A percentile compares a stretch with the other conserved stretches of the same genome.
Conservation (phyloP, 495 filamentous ascomycete species). For the Elaphomyces granulatus region DNA sequence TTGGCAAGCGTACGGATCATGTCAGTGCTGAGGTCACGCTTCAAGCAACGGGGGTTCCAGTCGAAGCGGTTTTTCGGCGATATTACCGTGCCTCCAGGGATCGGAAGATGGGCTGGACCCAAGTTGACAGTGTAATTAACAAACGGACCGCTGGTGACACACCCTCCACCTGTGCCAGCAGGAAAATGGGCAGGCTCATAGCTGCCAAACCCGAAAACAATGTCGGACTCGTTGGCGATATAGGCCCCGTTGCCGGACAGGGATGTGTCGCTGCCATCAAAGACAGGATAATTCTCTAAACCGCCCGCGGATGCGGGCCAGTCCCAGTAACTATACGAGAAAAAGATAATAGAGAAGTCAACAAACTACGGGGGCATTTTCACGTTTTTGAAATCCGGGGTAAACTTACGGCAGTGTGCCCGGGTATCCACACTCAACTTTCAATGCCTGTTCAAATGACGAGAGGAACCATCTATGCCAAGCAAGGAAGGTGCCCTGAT, state of each 20-base stretch:
- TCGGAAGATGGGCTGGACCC: slow-evolving; percentile 32
- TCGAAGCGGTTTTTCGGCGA: slow-evolving; percentile 12
- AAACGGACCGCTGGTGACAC: slow-evolving; percentile 47
- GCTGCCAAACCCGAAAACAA: slow-evolving; percentile 12
- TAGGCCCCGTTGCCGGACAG: slow-evolving; percentile 48
- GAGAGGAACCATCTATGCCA: slow-evolving; percentile 62
- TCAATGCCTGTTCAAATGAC: slow-evolving; percentile 50
- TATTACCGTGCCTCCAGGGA: slow-evolving; percentile 12
- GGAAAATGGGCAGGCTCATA: slow-evolving; percentile 20
- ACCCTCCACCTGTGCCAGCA: slow-evolving; percentile 49
- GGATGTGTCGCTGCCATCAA: slow-evolving; percentile 45
- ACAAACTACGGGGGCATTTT: no score
- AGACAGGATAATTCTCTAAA: slow-evolving; percentile 44
- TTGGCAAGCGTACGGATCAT: slow-evolving; percentile 34
- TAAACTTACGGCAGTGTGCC: slow-evolving; percentile 33
- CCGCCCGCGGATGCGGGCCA: slow-evolving; percentile 38
- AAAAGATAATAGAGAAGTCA: no score
- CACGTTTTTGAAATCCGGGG: no score
- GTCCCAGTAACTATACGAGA: slow-evolving; percentile 49
- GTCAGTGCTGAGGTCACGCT: slow-evolving; percentile 43
- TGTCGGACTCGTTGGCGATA: slow-evolving; percentile 19
- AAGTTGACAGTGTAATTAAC: slow-evolving; percentile 33
- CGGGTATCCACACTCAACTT: slow-evolving; percentile 55
- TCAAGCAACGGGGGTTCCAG: slow-evolving; percentile 52
- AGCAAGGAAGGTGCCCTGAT: slow-evolving; percentile 45